A percentile compares a stretch with the other conserved stretches of the same genome.
Evolutionary conservation across 768 basidiomycete species (phyloP).

Genomic region (Rhizopogon roseolus): DNA sequence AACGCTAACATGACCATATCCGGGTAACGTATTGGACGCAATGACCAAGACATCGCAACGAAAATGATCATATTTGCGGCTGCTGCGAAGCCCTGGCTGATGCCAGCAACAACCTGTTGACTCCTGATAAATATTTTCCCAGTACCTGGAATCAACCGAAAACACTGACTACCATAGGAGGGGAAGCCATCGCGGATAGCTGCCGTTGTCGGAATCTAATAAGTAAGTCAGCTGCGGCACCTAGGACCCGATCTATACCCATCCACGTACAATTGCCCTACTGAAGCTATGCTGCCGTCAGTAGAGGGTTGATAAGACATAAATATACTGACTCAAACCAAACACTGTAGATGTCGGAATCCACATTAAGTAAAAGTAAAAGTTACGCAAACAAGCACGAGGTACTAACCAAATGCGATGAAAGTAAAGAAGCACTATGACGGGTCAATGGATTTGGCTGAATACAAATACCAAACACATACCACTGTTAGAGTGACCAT

Average conservation of each 20-base stretch:
- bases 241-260: background rate
- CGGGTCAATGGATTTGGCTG: background rate
- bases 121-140: background rate
- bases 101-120: constrained; percentile 11
- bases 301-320: background rate
- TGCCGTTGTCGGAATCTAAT: constrained; percentile 15
- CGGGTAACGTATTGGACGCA: constrained; percentile 15
- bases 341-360: constrained; percentile 13
- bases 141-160: background rate
- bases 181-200: constrained; percentile 15
- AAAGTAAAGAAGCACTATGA: constrained; percentile 14
- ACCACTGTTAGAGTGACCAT: constrained; percentile 13
- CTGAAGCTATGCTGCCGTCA: constrained; percentile 11
- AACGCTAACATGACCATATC: constrained; percentile 12
- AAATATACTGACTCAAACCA: constrained; percentile 20
- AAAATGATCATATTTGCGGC: constrained; percentile 11
- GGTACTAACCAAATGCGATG: constrained; percentile 16
- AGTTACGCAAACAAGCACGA: background rate
- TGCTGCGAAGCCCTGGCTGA: constrained; percentile 6
- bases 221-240: constrained; percentile 5
- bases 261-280: constrained; percentile 22
- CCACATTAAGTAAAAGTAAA: constrained; percentile 12
- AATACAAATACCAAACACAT: background rate
- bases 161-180: constrained; percentile 16
- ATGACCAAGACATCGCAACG: constrained; percentile 12